These are phyloP conservation scores for Ceratocystis huliohia DNA, from an alignment of 2,329 filamentous ascomycete genomes.

Conservation along the genomic window DNA sequence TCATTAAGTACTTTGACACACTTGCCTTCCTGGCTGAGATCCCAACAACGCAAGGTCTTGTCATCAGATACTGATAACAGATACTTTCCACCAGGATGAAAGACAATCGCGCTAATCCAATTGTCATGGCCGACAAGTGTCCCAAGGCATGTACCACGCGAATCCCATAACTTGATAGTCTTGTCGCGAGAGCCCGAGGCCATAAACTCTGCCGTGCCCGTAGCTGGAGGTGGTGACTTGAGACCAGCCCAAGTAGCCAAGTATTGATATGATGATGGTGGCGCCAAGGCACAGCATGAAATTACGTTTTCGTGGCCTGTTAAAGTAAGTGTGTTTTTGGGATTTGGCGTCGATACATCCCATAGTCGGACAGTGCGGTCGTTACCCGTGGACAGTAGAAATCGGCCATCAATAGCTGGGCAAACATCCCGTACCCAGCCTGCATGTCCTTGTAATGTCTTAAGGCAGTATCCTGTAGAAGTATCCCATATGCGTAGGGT, in stretches of 20 bases:
- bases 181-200: slow-evolving; percentile 86
- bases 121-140: slow-evolving; percentile 83
- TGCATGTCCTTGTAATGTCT: slow-evolving; percentile 72
- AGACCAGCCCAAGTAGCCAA: slow-evolving; percentile 65
- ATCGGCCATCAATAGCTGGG: slow-evolving; percentile 71
- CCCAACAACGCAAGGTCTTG: slow-evolving; percentile 88
- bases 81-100: slow-evolving; percentile 87
- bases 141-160: slow-evolving; percentile 70
- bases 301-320: slow-evolving; percentile 77
- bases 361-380: slow-evolving; percentile 73
- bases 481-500: slow-evolving; percentile 85
- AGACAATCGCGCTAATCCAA: slow-evolving; percentile 76
- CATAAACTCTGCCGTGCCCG: slow-evolving; percentile 71
- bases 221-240: slow-evolving; percentile 65
- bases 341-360: slow-evolving; percentile 56
- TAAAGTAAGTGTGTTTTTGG: slow-evolving; percentile 66
- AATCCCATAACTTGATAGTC: slow-evolving; percentile 80
- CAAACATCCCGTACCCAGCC: slow-evolving; percentile 87
- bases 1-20: slow-evolving; percentile 72
- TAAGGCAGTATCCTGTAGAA: slow-evolving; percentile 81
- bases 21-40: slow-evolving; percentile 77
- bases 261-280: slow-evolving; percentile 62
- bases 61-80: slow-evolving; percentile 77
- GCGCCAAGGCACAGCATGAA: slow-evolving; percentile 78
- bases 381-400: slow-evolving; percentile 68